Evolutionary conservation across 192 early-diverging fungal genomes (phyloP), one percentile per base, ranked within the genome.

Genomic region (Linnemannia elongata): DNA sequence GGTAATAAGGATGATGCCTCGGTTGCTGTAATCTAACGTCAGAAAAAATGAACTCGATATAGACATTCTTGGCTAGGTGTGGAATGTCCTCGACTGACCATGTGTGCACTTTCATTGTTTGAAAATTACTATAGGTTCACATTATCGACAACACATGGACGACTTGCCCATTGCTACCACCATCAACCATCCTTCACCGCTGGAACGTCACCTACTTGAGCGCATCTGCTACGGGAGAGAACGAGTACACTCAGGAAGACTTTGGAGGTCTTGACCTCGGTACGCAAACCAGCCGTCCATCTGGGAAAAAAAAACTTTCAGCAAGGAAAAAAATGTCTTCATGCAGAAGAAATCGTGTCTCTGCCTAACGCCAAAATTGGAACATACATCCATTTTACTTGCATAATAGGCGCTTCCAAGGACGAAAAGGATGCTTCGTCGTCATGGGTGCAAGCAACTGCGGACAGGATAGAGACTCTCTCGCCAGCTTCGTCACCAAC

Each of bases 71-170:
- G 60, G 60, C 7, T 6, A 0, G 27, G 3, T 66, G 30, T 66
- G 30, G 60, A 66, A 66, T 66, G 30, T 66, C 10, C n/a, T 33
- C 27, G 27, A 33, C 60, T 66, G 13, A 66, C 30, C 60, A 35
- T 66, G 12, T 66, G 57, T 60, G 2, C 4, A 27, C 30, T 66
- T 30, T 57, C 55, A 13, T 17, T 49, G 47, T 15, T 49, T 52
- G 49, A 52, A 52, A 52, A 20, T 18, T 52, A 18, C 5, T 36
- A 69, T 68, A 87, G 85, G 66, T 87, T 45, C 85, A 87, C 22
- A 72, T 87, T 66, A 87, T 87, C 36, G 85, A 87, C 47, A 74
- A 87, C 72, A 72, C 76, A 35, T 87, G 85, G 85, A 87, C 85
- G 71, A 81, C 85, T 0, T 87, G 85, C 47, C 85, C 85, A 22